A percentile compares a stretch with the other conserved stretches of the same genome.
These are phyloP conservation scores for Citrus sp. DNA, from an alignment of 345 rosid species.

Conservation along the genomic window DNA sequence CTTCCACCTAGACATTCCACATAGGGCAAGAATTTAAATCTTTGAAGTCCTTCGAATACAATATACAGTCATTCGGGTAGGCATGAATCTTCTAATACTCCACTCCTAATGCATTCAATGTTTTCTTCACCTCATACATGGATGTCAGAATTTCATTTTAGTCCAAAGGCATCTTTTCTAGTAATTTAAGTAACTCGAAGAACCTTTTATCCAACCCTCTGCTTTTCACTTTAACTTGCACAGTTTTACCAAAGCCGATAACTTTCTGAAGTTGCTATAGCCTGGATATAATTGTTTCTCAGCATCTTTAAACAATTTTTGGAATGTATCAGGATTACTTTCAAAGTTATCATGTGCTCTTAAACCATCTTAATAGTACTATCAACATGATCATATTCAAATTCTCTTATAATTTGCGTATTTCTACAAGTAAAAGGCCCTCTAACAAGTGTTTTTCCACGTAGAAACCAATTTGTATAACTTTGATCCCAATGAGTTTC, in stretches of 20 bases:
- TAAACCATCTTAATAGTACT: slow-evolving; percentile 10
- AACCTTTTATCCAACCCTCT: no score
- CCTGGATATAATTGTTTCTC: background rate
- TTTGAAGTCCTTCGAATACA: background rate
- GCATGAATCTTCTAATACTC: background rate
- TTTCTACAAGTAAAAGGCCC: background rate
- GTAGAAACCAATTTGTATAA: no score
- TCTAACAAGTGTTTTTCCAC: no score
- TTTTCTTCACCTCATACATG: background rate
- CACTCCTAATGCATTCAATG: background rate
- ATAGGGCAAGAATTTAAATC: background rate
- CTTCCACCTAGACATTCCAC: background rate
- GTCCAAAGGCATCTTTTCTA: background rate
- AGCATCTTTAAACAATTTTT: no score
- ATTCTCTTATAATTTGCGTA: no score
- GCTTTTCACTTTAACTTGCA: no score
- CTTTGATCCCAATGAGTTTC: no score
- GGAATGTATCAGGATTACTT: no score
- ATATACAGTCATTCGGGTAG: background rate
- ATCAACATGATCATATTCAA: no score
- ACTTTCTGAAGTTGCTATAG: background rate
- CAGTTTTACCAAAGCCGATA: background rate
- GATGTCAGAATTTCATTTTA: no score
- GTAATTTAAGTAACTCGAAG: no score
- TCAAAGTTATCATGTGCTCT: background rate